Percentiles rank a stretch among this genome's conserved stretches.
Conservation (phyloP, 2,329 filamentous ascomycete species). For the Paracamarosporium sp. region DNA sequence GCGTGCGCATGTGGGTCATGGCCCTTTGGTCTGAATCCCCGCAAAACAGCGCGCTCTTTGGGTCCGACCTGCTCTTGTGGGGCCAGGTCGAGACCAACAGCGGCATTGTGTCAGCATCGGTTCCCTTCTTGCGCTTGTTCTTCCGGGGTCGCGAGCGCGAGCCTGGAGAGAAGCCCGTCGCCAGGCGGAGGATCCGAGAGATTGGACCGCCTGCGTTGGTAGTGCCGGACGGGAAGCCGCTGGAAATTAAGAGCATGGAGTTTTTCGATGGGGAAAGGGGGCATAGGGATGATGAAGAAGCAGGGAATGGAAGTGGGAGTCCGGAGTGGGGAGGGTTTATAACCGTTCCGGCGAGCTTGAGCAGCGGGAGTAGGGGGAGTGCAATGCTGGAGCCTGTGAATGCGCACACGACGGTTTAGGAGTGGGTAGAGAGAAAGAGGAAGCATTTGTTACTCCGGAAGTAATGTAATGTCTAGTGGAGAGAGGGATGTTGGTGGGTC, state of each 20-base stretch:
- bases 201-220: conserved; percentile 19
- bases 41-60: conserved; percentile 48
- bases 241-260: conserved; percentile 28
- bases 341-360: conserved; percentile 40
- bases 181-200: conserved; percentile 13
- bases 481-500: neutral
- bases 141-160: conserved; percentile 34
- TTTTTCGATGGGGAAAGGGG: conserved; percentile 17
- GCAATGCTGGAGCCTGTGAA: conserved; percentile 19
- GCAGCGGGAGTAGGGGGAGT: conserved; percentile 30
- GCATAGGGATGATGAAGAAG: neutral
- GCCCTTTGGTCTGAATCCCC: conserved; percentile 42
- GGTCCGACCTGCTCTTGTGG: conserved; percentile 50
- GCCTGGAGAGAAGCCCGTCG: conserved; percentile 13
- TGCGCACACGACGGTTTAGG: conserved; percentile 25
- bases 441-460: conserved; percentile 4
- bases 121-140: conserved; percentile 53
- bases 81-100: conserved; percentile 56
- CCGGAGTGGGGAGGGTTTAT: conserved; percentile 42
- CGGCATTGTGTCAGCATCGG: conserved; percentile 54
- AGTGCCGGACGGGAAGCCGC: conserved; percentile 17
- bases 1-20: conserved; percentile 46
- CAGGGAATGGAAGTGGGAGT: conserved; percentile 10
- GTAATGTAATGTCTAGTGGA: conserved; percentile 13
- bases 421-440: neutral